These are phyloP conservation scores for Globisporangium irregulare DNA, from an alignment of 352 stramenopile genomes.

Conservation along the genomic window DNA sequence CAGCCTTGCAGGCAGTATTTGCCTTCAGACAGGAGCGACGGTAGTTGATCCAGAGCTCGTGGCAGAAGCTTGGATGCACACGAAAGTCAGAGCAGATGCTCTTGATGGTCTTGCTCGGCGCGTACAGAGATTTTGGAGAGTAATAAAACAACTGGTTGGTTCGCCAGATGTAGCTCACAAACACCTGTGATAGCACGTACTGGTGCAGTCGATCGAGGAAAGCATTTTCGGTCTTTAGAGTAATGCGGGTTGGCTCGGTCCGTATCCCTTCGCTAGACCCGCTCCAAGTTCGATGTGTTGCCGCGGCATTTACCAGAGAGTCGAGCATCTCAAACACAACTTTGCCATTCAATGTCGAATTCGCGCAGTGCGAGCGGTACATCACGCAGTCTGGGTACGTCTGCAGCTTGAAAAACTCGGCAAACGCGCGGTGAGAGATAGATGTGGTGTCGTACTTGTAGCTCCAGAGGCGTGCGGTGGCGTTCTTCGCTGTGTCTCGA, in stretches of 20 bases:
- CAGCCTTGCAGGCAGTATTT: not conserved
- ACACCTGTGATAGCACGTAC: conserved; percentile 32
- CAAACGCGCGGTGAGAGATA: conserved; percentile 27
- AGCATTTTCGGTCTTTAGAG: conserved; percentile 17
- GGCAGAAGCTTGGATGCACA: conserved; percentile 12
- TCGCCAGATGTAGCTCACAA: conserved; percentile 27
- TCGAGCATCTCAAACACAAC: conserved; percentile 36
- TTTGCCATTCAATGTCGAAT: conserved; percentile 10
- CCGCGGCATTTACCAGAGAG: conserved; percentile 22
- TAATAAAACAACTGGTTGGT: conserved; percentile 37
- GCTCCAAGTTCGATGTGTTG: not conserved
- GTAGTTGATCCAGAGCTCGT: conserved; percentile 14
- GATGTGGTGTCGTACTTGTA: conserved; percentile 46
- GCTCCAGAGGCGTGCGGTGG: conserved; percentile 23
- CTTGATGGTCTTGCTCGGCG: not conserved
- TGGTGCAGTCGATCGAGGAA: conserved; percentile 47
- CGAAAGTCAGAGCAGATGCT: conserved; percentile 24
- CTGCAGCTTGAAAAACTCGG: conserved; percentile 12
- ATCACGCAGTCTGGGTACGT: conserved; percentile 30
- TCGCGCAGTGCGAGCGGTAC: conserved; percentile 23
- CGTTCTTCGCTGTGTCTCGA: not conserved
- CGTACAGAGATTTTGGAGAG: conserved; percentile 18
- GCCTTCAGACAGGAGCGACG: not conserved
- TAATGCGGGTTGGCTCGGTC: not conserved
- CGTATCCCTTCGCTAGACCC: too few relatives aligned